Percentiles rank a stretch among this genome's conserved stretches.
These are phyloP conservation scores for Terfezia claveryi DNA, from an alignment of 495 filamentous ascomycete genomes.

Conservation along the genomic window DNA sequence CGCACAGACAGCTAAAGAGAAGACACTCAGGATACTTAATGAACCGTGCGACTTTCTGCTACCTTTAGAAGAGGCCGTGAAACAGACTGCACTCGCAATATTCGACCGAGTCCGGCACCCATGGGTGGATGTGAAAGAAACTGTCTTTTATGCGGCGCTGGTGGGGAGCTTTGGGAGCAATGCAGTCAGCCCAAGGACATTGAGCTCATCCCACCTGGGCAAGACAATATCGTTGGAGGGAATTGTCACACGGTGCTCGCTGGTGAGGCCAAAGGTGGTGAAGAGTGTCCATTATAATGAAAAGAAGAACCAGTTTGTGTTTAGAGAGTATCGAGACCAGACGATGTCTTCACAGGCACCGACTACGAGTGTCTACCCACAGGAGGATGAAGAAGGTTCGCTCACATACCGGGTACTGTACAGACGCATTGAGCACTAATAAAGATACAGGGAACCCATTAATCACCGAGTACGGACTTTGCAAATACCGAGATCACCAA, in stretches of 20 bases:
- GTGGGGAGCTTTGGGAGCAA: constrained; percentile 87
- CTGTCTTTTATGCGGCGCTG: constrained; percentile 80
- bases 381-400: constrained; percentile 55
- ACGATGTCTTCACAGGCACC: constrained; percentile 84
- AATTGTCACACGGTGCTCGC: constrained; percentile 87
- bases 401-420: too few relatives aligned
- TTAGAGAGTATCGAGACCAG: constrained; percentile 77
- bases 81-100: constrained; percentile 36
- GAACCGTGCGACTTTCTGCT: constrained; percentile 2
- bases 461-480: constrained; percentile 87
- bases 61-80: constrained; percentile 33
- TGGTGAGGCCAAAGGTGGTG: constrained; percentile 88
- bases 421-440: not conserved
- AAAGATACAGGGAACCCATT: constrained; percentile 35
- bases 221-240: constrained; percentile 94
- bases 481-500: constrained; percentile 89
- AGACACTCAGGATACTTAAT: constrained; percentile 32
- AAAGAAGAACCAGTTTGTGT: constrained; percentile 56
- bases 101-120: constrained; percentile 23
- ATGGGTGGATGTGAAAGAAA: constrained; percentile 21
- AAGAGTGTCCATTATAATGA: constrained; percentile 96
- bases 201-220: constrained; percentile 74
- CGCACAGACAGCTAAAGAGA: constrained; percentile 46
- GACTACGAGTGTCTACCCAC: constrained; percentile 79
- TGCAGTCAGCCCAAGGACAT: constrained; percentile 79